Evolutionary conservation across 495 filamentous ascomycete genomes (phyloP).

Genomic region (Penicillium psychrofluorescens): DNA sequence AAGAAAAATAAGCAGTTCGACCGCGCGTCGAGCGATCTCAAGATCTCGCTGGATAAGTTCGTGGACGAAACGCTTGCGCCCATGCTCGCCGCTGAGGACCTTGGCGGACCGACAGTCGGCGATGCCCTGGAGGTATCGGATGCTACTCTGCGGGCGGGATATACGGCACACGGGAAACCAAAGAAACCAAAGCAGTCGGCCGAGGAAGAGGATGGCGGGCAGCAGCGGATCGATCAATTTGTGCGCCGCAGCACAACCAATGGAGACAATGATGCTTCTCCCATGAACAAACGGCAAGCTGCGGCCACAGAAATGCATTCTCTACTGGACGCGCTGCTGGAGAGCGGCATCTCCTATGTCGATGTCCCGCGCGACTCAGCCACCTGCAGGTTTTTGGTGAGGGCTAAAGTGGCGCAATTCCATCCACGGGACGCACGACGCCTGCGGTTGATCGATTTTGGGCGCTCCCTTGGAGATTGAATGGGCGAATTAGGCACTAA

Average conservation of each 20-base stretch:
- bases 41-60: constrained; percentile 61
- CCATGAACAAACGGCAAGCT: constrained; percentile 51
- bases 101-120: constrained; percentile 80
- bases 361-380: constrained; percentile 68
- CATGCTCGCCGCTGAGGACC: constrained; percentile 81
- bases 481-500: no score
- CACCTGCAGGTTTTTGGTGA: constrained; percentile 72
- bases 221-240: constrained; percentile 69
- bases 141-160: constrained; percentile 56
- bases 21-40: constrained; percentile 47
- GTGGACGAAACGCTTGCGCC: constrained; percentile 63
- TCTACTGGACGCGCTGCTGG: constrained; percentile 57
- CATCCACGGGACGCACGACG: constrained; percentile 74
- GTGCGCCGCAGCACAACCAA: constrained; percentile 41
- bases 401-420: constrained; percentile 78
- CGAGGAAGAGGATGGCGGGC: constrained; percentile 39
- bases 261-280: constrained; percentile 6
- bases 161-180: constrained; percentile 61
- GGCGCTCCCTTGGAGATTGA: constrained; percentile 63
- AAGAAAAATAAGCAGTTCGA: constrained; percentile 49
- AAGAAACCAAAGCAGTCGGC: constrained; percentile 50
- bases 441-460: constrained; percentile 78
- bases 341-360: constrained; percentile 60
- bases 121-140: constrained; percentile 59
- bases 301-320: constrained; percentile 60